These are phyloP conservation scores for Diutina rugosa DNA, from an alignment of 1,139 yeast species.

Conservation along the genomic window DNA sequence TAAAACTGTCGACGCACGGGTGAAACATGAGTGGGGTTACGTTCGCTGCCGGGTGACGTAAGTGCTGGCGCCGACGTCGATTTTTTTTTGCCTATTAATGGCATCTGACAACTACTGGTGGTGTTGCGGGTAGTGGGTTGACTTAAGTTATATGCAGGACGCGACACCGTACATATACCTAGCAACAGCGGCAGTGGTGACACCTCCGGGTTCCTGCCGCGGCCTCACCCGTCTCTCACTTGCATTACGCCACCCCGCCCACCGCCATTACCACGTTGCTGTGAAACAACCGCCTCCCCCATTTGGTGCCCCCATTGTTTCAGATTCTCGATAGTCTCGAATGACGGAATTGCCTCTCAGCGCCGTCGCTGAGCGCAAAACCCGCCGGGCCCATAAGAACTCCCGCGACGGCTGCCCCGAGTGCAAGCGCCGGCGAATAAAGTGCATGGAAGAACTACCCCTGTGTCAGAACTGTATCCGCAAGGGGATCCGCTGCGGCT, in stretches of 20 bases:
- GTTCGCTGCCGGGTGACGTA: neutral
- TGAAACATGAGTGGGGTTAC: no score
- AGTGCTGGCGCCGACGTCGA: neutral
- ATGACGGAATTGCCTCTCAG: neutral
- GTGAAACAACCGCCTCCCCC: neutral
- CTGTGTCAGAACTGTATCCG: conserved; percentile 26
- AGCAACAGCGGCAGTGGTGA: neutral
- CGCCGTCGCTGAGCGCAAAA: conserved; percentile 16
- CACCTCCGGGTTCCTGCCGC: neutral
- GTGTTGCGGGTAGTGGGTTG: neutral
- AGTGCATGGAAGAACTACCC: conserved; percentile 33
- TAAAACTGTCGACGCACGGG: no score
- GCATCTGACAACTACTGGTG: neutral
- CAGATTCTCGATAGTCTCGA: neutral
- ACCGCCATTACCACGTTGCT: neutral
- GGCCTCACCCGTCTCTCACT: neutral
- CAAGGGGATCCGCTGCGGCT: conserved; percentile 28
- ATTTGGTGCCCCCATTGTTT: neutral
- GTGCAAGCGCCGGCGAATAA: conserved; percentile 30
- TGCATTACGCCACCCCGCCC: neutral
- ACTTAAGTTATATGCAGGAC: neutral
- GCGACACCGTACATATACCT: neutral
- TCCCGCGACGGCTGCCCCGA: conserved; percentile 36
- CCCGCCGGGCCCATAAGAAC: conserved; percentile 32
- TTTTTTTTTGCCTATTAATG: neutral